Percentiles rank a stretch among this genome's conserved stretches.
Evolutionary conservation across 257 asterid genomes (phyloP).

Genomic region (Primulina eburnea): DNA sequence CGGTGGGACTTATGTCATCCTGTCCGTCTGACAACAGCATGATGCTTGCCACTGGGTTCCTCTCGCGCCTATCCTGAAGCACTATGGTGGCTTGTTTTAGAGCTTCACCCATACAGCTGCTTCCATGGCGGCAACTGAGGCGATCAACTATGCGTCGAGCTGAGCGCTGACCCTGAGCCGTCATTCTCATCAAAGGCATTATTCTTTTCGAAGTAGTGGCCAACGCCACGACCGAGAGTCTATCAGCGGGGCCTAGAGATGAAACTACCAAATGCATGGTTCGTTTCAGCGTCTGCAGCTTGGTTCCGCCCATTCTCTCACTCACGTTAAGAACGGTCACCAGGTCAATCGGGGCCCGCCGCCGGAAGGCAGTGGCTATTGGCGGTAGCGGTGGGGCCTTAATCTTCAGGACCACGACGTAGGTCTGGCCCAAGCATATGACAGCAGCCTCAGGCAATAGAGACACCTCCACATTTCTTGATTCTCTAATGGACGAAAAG

Average conservation of each 20-base stretch:
- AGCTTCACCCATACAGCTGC: slow-evolving; percentile 64
- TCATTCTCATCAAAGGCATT: slow-evolving; percentile 55
- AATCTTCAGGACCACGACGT: slow-evolving; percentile 65
- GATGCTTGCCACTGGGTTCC: slow-evolving; percentile 78
- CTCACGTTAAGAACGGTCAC: slow-evolving; percentile 84
- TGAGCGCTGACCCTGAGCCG: slow-evolving; percentile 32
- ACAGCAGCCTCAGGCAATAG: slow-evolving; percentile 72
- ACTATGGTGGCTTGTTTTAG: slow-evolving; percentile 64
- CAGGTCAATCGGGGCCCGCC: slow-evolving; percentile 83
- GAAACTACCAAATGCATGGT: slow-evolving; percentile 84
- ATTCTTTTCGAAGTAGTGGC: slow-evolving; percentile 61
- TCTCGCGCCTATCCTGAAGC: slow-evolving; percentile 78
- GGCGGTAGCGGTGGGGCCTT: slow-evolving; percentile 50
- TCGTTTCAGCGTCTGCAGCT: slow-evolving; percentile 85
- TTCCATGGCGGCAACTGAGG: slow-evolving; percentile 64
- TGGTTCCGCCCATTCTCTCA: slow-evolving; percentile 74
- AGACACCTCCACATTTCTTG: slow-evolving; percentile 46
- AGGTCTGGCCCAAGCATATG: slow-evolving; percentile 54
- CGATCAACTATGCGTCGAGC: slow-evolving; percentile 62
- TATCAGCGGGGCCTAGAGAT: slow-evolving; percentile 83
- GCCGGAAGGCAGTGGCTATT: slow-evolving; percentile 30
- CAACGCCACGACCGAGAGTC: slow-evolving; percentile 70
- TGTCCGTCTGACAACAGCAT: slow-evolving; percentile 77
- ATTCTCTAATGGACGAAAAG: slow-evolving; percentile 6
- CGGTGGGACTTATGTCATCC: slow-evolving; percentile 44